Evolutionary conservation across 331 rosid species (phyloP), one percentile per base, ranked within the genome.

Genomic region (Rosa hybrid): DNA sequence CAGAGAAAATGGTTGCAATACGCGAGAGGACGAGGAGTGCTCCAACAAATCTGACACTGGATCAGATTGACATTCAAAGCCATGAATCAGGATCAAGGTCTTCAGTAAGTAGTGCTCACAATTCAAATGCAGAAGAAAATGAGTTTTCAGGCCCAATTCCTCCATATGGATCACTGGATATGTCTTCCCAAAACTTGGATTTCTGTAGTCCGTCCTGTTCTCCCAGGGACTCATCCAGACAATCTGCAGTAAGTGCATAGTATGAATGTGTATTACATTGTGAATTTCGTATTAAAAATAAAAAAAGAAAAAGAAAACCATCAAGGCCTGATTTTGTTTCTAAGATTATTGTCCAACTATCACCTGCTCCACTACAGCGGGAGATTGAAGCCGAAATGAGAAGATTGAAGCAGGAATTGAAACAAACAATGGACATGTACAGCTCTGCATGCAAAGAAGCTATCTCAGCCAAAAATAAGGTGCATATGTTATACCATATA

Each of bases 361-460:
- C 7, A 86, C 62, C 78, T 68, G 71, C 53, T 83, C 72, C 73
- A 67, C 56, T 75, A 50, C 89, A 96, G 99, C 83, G 74, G 77
- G 98, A 92, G 0, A 30, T 93, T 6, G 97, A 89, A 84, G 97
- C 90, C 39, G 97, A 93, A 90, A 93, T 96, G 98, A 88, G 80
- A 81, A 91, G 94, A 87, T 83, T 96, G 86, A 93, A 89, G 90
- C 89, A 86, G 38, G 99, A 96, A 82, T 82, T 96, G 84, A 90
- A 96, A 84, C 97, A 96, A 86, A 96, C 99, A 72, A 93, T 93
- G 97, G 92, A 96, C 83, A 88, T 93, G 98, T 96, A 96, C 70
- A 96, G 94, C 90, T 88, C 98, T 76, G 99, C 98, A 34, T 92
- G 99, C 90, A 96, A 90, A 84, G 98, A 96, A 89, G 99, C 99